A percentile compares a stretch with the other conserved stretches of the same genome.
Conservation (phyloP, 2,329 filamentous ascomycete genomes). For the Myriosclerotinia scirpicola region DNA sequence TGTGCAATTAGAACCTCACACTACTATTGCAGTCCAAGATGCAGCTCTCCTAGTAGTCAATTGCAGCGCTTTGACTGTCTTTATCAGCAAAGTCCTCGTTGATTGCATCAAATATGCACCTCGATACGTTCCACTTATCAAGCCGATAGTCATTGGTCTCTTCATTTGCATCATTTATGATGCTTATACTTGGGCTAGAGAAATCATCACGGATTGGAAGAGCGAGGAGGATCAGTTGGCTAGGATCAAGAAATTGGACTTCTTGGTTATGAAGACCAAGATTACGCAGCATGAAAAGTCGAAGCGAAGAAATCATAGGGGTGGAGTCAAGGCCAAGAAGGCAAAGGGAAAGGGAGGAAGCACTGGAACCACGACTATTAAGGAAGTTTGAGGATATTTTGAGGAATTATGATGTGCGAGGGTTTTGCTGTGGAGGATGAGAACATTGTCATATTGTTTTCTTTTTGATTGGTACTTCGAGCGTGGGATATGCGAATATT, state of each 20-base stretch:
- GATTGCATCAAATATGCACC: background rate
- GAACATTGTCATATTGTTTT: too few relatives aligned
- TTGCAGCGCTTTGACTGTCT: background rate
- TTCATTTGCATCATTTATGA: background rate
- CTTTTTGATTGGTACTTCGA: too few relatives aligned
- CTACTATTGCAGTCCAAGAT: fast-evolving
- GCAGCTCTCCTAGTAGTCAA: too few relatives aligned
- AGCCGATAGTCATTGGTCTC: background rate
- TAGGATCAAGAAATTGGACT: background rate
- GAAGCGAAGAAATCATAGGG: background rate
- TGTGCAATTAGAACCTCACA: background rate
- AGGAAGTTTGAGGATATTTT: too few relatives aligned
- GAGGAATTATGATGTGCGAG: too few relatives aligned
- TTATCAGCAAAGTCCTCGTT: background rate
- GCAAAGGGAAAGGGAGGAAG: background rate
- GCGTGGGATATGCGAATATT: too few relatives aligned
- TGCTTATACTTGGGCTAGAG: background rate
- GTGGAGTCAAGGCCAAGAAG: background rate
- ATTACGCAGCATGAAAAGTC: background rate
- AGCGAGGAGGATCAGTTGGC: background rate
- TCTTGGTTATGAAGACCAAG: background rate
- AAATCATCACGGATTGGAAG: background rate
- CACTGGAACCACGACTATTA: background rate
- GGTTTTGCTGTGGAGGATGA: too few relatives aligned
- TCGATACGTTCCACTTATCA: background rate